Base-by-base conservation (phyloP, 371 early-diverging fungal genomes). In the Enterocytospora artemiae region DNA sequence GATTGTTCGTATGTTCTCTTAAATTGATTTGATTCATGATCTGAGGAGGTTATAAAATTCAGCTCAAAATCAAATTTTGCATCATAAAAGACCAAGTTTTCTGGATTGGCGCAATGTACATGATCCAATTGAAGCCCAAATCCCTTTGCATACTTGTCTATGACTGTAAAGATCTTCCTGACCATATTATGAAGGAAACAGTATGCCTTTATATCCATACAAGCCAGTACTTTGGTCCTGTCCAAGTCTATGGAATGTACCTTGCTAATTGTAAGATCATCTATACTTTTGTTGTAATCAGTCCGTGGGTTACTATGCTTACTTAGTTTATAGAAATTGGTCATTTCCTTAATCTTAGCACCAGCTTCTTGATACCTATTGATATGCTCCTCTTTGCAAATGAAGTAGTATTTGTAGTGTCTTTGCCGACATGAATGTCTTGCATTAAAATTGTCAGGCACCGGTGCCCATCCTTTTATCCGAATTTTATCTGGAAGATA, bases 131-230 rank as follows among this genome's bases (percentile, higher is more conserved):
- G 56, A 22, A 71, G 48, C 39, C 24, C 37, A 31, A 57, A 63
- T 3, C 57, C 44, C 24, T 34, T 49, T n/a, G 67, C 77, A 20
- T 39, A 9, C 39, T 49, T 52, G 25, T 59, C 25, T 16, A 74
- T 9, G 27, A 70, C 58, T 52, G 57, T 64, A 28, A 72, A 65
- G 32, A 72, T 75, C 45, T 77, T 77, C 49, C 78, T 64, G 3
- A 77, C 78, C 71, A 75, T 74, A 59, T 75, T 74, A 48, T 77
- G 78, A 9, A 77, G 43, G 61, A 74, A 77, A 18, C 73, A 72
- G 3, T 46, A 44, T 1, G 78, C 66, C 45, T 34, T 45, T 20
- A 77, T 75, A 16, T 75, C 63, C 45, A 77, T 48, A 12, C 53
- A 39, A 22, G 50, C 70, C 5, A 74, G 20, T 45, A 58, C 55